Base-by-base conservation (phyloP, 2,329 filamentous ascomycete species). In the Coniosporium tulheliwenetii region DNA sequence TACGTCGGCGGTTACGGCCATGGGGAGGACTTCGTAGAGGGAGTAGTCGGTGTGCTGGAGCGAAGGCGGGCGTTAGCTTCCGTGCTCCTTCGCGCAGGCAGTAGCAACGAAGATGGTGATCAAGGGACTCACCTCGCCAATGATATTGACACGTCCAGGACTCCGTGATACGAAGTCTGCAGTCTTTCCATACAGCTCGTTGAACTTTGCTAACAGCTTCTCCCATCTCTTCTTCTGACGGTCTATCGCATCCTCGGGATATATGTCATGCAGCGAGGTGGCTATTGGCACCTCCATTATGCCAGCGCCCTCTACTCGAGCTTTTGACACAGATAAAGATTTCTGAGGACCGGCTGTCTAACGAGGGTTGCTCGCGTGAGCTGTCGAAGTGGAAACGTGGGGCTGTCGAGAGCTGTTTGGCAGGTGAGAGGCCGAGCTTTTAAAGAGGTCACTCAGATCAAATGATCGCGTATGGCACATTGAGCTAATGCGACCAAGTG, bases 121-220 rank as follows among this genome's bases (percentile, higher is more conserved):
- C 36, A 2, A 32, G 14, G 13, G 13, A 14, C 8, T 8, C 19
- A 67, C 65, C 53, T 98, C 91, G 60, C 91, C 91, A 57, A 98
- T 95, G 55, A 98, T 91, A 66, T 96, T 96, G 49, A 98, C 91
- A 49, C 91, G 77, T 44, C 91, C 91, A 1, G 91, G 91, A 41
- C 87, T 94, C 47, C 91, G 79, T 8, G 89, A 76, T 14, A 96
- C 77, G 53, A 94, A 95, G 44, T 82, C 73, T 33, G 87, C 78
- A 12, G 70, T 65, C 39, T 75, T 70, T 50, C 77, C 79, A 62
- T 89, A 93, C 35, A 64, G 66, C 43, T 71, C 62, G 49, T 78
- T 67, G 63, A 96, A 96, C 49, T 71, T 71, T 39, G 72, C 64
- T 35, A 89, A 65, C 36, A 96, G 71, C 36, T 64, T 68, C 51